Evolutionary conservation across 306 rosid genomes (phyloP), one percentile per base, ranked within the genome.

Genomic region (Citrullus mucosospermus): DNA sequence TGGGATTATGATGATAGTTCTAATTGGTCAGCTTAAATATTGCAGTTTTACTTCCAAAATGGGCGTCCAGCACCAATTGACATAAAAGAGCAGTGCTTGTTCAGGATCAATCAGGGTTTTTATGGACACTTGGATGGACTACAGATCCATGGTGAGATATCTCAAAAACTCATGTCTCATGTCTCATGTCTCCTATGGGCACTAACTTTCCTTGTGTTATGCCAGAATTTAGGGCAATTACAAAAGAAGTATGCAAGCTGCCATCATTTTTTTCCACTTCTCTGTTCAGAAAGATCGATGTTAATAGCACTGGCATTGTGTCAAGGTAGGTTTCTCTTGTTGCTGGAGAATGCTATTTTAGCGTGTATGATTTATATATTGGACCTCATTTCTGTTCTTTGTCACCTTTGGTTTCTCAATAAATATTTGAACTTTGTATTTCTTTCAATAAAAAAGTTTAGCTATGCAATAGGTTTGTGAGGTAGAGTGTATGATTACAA

Each of bases 201-300:
- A 63, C 79, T 87, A 75, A 85, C 84, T 81, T 43, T 81, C 79
- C 77, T 56, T 67, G 80, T 85, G 83, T 66, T 58, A 54, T 90
- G 75, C 55, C 93, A 96, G 98, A 96, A 67, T 96, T 96, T 82
- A 92, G 91, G 84, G 78, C 85, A 44, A 82, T 96, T 78, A 89
- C 93, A 32, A 96, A 93, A 92, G 98, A 96, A 80, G 82, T 96
- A 60, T 96, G 99, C 92, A 96, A 89, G 96, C 93, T 96, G 82
- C 99, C 99, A 73, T 96, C 97, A 58, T 96, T 93, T 83, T 86
- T 91, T 86, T 93, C 97, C 22, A 74, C 91, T 0, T 83, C 90
- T 48, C 89, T 96, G 78, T 96, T 91, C 86, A 85, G 80, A 87
- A 93, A 91, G 97, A 93, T 96, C 57, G 99, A 96, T 76, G 69